These are phyloP conservation scores for Przewalskia tangutica DNA, from an alignment of 257 asterid species.

Conservation along the genomic window DNA sequence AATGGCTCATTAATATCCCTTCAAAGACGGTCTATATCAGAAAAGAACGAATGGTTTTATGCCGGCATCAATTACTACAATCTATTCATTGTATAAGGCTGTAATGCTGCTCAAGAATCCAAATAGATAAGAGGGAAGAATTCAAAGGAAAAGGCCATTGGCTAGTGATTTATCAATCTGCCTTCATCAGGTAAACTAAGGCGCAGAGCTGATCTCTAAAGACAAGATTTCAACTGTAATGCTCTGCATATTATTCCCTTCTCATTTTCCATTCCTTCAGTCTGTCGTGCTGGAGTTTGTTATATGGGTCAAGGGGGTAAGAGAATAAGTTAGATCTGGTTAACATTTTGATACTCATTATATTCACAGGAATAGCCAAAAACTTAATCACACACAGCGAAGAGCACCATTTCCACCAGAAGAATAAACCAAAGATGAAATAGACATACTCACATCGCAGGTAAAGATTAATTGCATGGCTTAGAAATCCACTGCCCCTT, in stretches of 20 bases:
- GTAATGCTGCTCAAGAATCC: neutral
- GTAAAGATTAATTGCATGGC: conserved; percentile 84
- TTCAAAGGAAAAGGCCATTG: neutral
- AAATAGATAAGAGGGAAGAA: neutral
- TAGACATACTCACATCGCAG: conserved; percentile 64
- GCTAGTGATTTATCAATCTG: neutral
- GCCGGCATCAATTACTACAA: neutral
- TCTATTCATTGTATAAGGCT: neutral
- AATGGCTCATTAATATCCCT: neutral
- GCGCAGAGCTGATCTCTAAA: neutral
- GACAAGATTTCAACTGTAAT: neutral
- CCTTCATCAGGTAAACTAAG: neutral
- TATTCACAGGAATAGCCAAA: neutral
- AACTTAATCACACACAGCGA: neutral
- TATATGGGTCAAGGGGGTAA: neutral
- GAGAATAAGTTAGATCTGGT: neutral
- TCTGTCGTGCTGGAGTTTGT: neutral
- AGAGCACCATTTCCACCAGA: neutral
- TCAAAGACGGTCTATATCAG: neutral
- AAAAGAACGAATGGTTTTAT: neutral
- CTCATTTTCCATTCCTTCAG: neutral
- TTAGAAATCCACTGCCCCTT: conserved; percentile 80
- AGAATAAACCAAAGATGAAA: neutral
- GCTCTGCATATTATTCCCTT: neutral
- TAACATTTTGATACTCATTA: neutral